phyloP scores from a whole-genome alignment of 306 rosid genomes.

The Vachellia collinsii region DNA sequence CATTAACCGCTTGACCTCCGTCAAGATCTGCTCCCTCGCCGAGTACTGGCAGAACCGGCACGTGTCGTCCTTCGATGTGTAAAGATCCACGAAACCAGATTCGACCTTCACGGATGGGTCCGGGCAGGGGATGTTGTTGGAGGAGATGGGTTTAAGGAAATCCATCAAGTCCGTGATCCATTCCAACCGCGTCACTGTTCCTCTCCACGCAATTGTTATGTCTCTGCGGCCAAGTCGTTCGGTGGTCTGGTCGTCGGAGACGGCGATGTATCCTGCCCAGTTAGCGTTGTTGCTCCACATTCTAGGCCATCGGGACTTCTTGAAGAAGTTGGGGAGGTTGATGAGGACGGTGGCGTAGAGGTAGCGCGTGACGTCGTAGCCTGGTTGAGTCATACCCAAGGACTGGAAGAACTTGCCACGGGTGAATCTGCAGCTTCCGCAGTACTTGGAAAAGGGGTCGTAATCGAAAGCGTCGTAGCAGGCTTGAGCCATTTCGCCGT shows the following conservation, averaged over 20 bases:
- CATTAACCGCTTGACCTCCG: constrained; percentile 57
- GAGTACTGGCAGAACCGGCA: constrained; percentile 65
- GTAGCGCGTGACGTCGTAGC: constrained; percentile 68
- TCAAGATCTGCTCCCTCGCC: constrained; percentile 72
- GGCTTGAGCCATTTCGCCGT: constrained; percentile 89
- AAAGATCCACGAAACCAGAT: constrained; percentile 79
- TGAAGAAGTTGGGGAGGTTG: constrained; percentile 72
- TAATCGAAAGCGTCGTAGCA: constrained; percentile 88
- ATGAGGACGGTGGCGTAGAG: constrained; percentile 74
- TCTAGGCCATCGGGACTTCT: constrained; percentile 72
- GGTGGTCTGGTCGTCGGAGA: constrained; percentile 56
- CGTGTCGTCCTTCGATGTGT: constrained; percentile 61
- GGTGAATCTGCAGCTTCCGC: constrained; percentile 75
- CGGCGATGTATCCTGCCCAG: constrained; percentile 91
- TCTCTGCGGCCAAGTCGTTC: constrained; percentile 66
- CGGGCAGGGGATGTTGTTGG: constrained; percentile 56
- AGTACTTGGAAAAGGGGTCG: constrained; percentile 80
- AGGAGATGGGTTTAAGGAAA: constrained; percentile 55
- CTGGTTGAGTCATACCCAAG: constrained; percentile 39
- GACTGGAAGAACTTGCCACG: constrained; percentile 45
- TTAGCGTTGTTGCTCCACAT: constrained; percentile 81
- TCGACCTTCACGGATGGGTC: constrained; percentile 63
- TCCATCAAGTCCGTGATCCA: constrained; percentile 76
- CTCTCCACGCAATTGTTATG: constrained; percentile 73
- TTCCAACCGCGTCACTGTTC: constrained; percentile 74